phyloP scores from a whole-genome alignment of 2,329 filamentous ascomycete species.

The Acephala macrosclerotiorum region DNA sequence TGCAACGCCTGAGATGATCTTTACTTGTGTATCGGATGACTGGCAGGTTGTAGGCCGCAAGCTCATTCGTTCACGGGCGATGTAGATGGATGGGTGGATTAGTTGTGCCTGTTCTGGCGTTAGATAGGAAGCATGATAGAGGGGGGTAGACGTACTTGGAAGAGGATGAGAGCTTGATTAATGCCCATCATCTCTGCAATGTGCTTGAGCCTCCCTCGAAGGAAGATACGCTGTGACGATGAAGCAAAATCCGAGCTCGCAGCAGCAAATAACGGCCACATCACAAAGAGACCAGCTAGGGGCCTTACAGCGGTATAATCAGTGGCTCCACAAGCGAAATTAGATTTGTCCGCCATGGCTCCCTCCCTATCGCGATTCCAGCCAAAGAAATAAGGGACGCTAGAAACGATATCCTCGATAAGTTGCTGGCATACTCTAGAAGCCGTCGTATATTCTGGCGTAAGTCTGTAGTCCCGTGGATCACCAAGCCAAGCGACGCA shows the following conservation, averaged over 20 bases:
- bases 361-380: constrained; percentile 56
- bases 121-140: neutral
- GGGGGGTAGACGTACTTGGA: constrained; percentile 22
- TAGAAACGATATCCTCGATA: constrained; percentile 65
- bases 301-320: constrained; percentile 28
- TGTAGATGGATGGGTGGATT: constrained; percentile 26
- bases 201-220: constrained; percentile 34
- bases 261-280: constrained; percentile 38
- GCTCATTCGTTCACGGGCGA: constrained; percentile 25
- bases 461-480: constrained; percentile 67
- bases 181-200: constrained; percentile 36
- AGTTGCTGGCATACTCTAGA: constrained; percentile 57
- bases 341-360: constrained; percentile 49
- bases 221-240: constrained; percentile 32
- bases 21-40: constrained; percentile 12
- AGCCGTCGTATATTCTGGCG: constrained; percentile 64
- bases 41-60: constrained; percentile 9
- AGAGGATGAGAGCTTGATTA: constrained; percentile 35
- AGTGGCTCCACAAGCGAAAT: constrained; percentile 58
- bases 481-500: constrained; percentile 65
- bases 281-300: constrained; percentile 34
- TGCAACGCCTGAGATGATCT: constrained; percentile 1
- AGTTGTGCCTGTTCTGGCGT: constrained; percentile 15
- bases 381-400: constrained; percentile 65
- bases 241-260: constrained; percentile 35